phyloP scores from a whole-genome alignment of 257 asterid species.

The Dorcoceras hygrometricum region DNA sequence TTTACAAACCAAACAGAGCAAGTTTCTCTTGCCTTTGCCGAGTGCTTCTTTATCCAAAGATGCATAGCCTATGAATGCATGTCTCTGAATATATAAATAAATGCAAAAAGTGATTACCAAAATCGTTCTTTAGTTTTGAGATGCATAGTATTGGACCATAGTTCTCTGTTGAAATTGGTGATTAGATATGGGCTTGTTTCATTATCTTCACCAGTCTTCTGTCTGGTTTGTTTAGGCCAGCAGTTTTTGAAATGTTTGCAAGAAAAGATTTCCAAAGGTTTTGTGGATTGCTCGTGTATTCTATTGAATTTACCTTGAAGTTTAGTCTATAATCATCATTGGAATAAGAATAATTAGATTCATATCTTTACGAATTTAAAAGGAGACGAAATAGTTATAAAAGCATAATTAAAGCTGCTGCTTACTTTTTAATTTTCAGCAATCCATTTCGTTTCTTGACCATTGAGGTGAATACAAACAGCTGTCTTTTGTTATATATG shows the following conservation, averaged over 20 bases:
- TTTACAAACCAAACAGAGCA: constrained; percentile 19
- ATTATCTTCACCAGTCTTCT: neutral
- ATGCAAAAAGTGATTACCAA: neutral
- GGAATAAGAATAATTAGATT: neutral
- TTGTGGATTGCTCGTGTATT: neutral
- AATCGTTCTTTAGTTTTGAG: neutral
- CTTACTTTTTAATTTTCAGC: neutral
- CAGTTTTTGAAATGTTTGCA: neutral
- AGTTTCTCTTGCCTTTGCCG: constrained; percentile 20
- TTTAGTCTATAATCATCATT: neutral
- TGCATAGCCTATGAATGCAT: neutral
- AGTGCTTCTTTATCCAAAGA: neutral
- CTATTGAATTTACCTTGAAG: neutral
- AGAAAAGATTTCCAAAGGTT: neutral
- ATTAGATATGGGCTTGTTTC: neutral
- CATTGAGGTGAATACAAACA: constrained; percentile 13
- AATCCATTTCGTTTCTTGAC: neutral
- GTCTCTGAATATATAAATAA: neutral
- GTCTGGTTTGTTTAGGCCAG: neutral
- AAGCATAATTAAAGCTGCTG: neutral
- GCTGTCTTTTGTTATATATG: constrained; percentile 2
- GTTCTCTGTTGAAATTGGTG: neutral
- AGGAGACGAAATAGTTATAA: neutral
- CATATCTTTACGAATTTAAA: neutral
- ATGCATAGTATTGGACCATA: neutral